Conservation (phyloP, 1,284 basidiomycete species). For the Cutaneotrichosporon cutaneum region DNA sequence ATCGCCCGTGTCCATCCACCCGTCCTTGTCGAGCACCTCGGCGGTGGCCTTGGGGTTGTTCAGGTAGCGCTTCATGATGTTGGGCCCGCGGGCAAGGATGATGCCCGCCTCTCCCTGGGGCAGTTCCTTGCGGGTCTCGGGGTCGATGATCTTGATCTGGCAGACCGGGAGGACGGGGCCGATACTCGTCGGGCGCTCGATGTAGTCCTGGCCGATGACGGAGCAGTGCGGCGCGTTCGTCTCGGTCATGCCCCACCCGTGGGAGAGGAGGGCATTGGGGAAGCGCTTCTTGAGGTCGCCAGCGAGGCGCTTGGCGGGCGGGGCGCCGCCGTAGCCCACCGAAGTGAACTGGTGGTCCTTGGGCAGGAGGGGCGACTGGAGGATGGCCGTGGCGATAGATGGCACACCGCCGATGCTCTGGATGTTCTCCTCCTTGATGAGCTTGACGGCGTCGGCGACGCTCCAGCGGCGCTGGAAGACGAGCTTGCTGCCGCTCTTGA, state of each 20-base stretch:
- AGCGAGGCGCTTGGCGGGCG: conserved; percentile 39
- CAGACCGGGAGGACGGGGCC: conserved; percentile 31
- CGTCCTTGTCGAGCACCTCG: conserved; percentile 35
- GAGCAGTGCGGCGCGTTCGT: conserved; percentile 44
- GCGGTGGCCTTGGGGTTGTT: conserved; percentile 7
- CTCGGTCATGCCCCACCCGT: conserved; percentile 50
- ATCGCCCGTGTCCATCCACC: conserved; percentile 50
- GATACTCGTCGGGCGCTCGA: conserved; percentile 13
- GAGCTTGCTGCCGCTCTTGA: conserved; percentile 38
- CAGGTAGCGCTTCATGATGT: conserved; percentile 46
- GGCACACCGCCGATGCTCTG: conserved; percentile 41
- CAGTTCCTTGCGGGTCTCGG: conserved; percentile 29
- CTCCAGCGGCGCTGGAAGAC: conserved; percentile 43
- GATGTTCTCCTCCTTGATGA: conserved; percentile 37
- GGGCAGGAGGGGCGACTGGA: conserved; percentile 38
- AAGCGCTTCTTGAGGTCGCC: conserved; percentile 36
- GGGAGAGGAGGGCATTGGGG: conserved; percentile 26
- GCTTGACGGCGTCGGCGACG: conserved; percentile 32
- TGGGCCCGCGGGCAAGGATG: conserved; percentile 40
- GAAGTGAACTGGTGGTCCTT: conserved; percentile 33
- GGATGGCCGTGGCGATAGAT: conserved; percentile 39
- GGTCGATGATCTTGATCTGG: conserved; percentile 39
- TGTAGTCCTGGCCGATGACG: conserved; percentile 40
- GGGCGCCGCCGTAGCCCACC: conserved; percentile 48
- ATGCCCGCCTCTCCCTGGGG: conserved; percentile 32